phyloP scores from a whole-genome alignment of 1,284 basidiomycete genomes.

The Ustilago curta region DNA sequence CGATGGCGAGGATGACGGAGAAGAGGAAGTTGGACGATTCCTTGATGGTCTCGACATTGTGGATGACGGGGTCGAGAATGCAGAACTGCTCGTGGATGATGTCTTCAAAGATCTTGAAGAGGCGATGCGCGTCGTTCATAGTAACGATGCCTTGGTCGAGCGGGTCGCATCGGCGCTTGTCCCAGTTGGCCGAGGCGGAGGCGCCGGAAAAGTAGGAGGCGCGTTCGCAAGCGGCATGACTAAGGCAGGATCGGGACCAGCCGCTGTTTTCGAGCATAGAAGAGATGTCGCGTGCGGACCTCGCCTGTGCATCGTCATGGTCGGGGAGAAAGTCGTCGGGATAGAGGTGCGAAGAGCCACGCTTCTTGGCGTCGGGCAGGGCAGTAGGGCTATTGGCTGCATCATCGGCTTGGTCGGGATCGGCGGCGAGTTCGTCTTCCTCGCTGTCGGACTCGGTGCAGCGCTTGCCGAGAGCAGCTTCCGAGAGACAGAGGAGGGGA shows the following conservation, averaged over 20 bases:
- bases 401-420: conserved; percentile 11
- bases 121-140: conserved; percentile 42
- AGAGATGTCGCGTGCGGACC: conserved; percentile 36
- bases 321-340: conserved; percentile 24
- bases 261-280: conserved; percentile 40
- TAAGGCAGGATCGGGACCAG: conserved; percentile 42
- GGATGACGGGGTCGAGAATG: conserved; percentile 41
- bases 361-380: conserved; percentile 20
- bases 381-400: conserved; percentile 16
- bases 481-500: conserved; percentile 48
- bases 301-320: conserved; percentile 34
- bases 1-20: conserved; percentile 47
- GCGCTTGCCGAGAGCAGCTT: conserved; percentile 49
- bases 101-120: conserved; percentile 43
- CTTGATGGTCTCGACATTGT: conserved; percentile 43
- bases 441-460: conserved; percentile 48
- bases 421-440: conserved; percentile 36
- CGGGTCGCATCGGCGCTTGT: conserved; percentile 44
- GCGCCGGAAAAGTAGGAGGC: conserved; percentile 52
- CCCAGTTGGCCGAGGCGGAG: conserved; percentile 44
- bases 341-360: conserved; percentile 12
- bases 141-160: conserved; percentile 47
- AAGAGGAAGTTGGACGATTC: conserved; percentile 54
- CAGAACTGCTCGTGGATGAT: conserved; percentile 47
- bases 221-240: conserved; percentile 44